phyloP scores from a whole-genome alignment of 495 filamentous ascomycete genomes.

The Thozetella sp. region DNA sequence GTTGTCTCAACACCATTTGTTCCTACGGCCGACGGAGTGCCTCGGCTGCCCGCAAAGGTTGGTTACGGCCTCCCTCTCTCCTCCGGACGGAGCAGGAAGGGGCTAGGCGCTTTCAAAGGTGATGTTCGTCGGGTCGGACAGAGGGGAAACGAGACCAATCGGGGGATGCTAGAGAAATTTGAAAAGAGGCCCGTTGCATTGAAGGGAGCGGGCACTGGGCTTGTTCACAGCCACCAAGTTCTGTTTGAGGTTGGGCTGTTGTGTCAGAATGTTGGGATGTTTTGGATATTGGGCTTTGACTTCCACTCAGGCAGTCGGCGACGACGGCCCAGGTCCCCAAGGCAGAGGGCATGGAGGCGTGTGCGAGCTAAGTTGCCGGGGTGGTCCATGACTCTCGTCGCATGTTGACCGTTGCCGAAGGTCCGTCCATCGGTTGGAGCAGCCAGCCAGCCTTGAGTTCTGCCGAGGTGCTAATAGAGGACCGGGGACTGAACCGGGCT shows the following conservation, averaged over 20 bases:
- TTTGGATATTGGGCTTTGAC: background rate
- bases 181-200: slow-evolving; percentile 1
- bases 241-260: background rate
- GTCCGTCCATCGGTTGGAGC: background rate
- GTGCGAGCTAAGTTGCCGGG: background rate
- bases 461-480: too few species aligned
- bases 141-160: background rate
- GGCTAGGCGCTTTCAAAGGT: too few species aligned
- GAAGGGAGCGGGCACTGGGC: background rate
- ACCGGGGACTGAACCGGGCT: too few species aligned
- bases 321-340: too few species aligned
- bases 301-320: background rate
- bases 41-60: too few species aligned
- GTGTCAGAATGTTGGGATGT: slow-evolving; percentile 1
- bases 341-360: background rate
- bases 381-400: background rate
- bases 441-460: too few species aligned
- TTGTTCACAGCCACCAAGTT: background rate
- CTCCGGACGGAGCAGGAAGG: too few species aligned
- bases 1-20: too few species aligned
- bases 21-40: too few species aligned
- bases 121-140: slow-evolving; percentile 1
- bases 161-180: background rate
- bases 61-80: too few species aligned
- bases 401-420: background rate